Evolutionary conservation across 2,329 filamentous ascomycete species (phyloP), one percentile per base, ranked within the genome.

Genomic region (Aspergillus neoniger): DNA sequence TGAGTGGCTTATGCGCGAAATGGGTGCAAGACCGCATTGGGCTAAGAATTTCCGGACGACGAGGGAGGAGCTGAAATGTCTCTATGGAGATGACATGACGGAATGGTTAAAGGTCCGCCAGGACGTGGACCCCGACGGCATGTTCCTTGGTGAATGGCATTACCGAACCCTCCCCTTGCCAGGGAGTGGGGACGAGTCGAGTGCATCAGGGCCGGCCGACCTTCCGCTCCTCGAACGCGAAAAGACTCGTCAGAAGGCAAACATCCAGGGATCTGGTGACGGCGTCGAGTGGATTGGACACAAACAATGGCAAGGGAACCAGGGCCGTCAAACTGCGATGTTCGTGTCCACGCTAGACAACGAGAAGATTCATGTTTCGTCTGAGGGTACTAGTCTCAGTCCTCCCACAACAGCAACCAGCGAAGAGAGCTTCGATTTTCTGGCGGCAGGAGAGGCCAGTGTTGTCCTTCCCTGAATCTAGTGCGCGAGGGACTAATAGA

Each of bases 141-240:
- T 96, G 85, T 96, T 96, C 76, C 82, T 94, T 14, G 94, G 94
- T 2, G 88, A 92, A 52, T 99, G 94, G 94, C 92, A 97, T 76
- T 83, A 90, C 28, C 84, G 89, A 55, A 86, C 86, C 68, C 79
- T 96, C 10, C 75, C 85, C 50, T 73, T 81, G 55, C 57, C 64
- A 32, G 62, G 58, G 38, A 64, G 55, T 21, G 61, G 61, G 30
- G 55, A 63, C 17, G 65, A 64, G n/a, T 63, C 59, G 25, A 57
- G 17, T 15, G 41, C 50, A 57, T 55, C 59, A 53, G 56, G 58
- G 49, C 25, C 38, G 47, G 64, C 51, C 44, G 62, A 59, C 5
- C 72, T 79, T 19, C 70, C 75, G 48, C 70, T 82, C 14, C 74
- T 79, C 58, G 82, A 84, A 69, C 76, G 76, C 44, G 79, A 82